A percentile compares a stretch with the other conserved stretches of the same genome.
Conservation (phyloP, 2,329 filamentous ascomycete genomes). For the Leptographium radiaticola region DNA sequence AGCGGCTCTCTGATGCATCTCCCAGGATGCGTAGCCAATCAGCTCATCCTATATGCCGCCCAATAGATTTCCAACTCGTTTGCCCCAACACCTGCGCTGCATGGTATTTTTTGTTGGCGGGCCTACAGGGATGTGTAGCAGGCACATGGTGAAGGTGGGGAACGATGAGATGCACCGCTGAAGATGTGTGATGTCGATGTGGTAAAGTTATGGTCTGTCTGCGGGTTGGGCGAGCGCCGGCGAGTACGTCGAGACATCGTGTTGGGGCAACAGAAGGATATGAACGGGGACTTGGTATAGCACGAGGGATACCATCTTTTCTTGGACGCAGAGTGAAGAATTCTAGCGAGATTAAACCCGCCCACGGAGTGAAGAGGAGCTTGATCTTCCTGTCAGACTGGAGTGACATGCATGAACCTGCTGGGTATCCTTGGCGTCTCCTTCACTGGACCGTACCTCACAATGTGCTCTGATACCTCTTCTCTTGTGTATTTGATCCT, state of each 20-base stretch:
- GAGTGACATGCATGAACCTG: neutral
- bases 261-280: neutral
- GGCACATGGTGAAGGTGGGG: too few relatives aligned
- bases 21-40: too few relatives aligned
- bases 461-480: neutral
- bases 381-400: neutral
- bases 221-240: neutral
- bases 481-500: constrained; percentile 4
- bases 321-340: neutral
- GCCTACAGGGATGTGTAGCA: too few relatives aligned
- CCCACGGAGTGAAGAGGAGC: neutral
- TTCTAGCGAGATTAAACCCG: neutral
- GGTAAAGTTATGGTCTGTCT: neutral
- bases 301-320: neutral
- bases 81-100: too few relatives aligned
- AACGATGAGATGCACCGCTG: neutral
- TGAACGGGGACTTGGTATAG: neutral
- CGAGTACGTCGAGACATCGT: neutral
- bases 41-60: too few relatives aligned
- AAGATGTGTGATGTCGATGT: neutral
- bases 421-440: neutral
- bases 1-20: too few relatives aligned
- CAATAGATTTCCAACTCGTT: too few relatives aligned
- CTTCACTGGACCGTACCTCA: neutral
- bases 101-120: too few relatives aligned